A percentile compares a stretch with the other conserved stretches of the same genome.
Conservation (phyloP, 768 basidiomycete genomes). For the Amylocystis lapponica region DNA sequence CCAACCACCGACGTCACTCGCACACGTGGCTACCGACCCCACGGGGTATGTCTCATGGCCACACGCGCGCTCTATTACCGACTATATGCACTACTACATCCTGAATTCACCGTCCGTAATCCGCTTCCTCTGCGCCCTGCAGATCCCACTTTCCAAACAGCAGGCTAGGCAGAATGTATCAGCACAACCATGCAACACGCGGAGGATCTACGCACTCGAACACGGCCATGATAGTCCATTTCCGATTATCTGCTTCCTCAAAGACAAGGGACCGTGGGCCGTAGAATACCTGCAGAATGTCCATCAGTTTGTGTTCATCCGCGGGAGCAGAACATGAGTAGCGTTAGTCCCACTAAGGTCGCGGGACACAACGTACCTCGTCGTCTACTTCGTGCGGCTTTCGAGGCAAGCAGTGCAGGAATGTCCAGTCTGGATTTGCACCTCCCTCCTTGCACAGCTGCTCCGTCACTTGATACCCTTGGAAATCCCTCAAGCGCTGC, state of each 20-base stretch:
- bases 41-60: neutral
- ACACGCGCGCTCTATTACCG: too few relatives aligned
- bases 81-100: too few relatives aligned
- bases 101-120: too few relatives aligned
- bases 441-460: conserved; percentile 73
- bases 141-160: conserved; percentile 30
- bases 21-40: neutral
- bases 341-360: neutral
- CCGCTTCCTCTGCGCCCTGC: too few relatives aligned
- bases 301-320: neutral
- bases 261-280: conserved; percentile 89
- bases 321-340: conserved; percentile 6
- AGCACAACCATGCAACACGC: conserved; percentile 3
- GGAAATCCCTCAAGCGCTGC: conserved; percentile 78
- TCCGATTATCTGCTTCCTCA: conserved; percentile 93
- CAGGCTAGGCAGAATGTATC: conserved; percentile 25
- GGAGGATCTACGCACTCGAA: conserved; percentile 63
- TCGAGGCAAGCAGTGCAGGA: conserved; percentile 93
- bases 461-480: conserved; percentile 94
- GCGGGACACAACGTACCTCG: conserved; percentile 46
- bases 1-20: too few relatives aligned
- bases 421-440: conserved; percentile 85
- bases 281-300: conserved; percentile 70
- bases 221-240: conserved; percentile 92
- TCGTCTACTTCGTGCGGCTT: conserved; percentile 94